phyloP scores from a whole-genome alignment of 495 filamentous ascomycete species.

The Penicillium soppii region DNA sequence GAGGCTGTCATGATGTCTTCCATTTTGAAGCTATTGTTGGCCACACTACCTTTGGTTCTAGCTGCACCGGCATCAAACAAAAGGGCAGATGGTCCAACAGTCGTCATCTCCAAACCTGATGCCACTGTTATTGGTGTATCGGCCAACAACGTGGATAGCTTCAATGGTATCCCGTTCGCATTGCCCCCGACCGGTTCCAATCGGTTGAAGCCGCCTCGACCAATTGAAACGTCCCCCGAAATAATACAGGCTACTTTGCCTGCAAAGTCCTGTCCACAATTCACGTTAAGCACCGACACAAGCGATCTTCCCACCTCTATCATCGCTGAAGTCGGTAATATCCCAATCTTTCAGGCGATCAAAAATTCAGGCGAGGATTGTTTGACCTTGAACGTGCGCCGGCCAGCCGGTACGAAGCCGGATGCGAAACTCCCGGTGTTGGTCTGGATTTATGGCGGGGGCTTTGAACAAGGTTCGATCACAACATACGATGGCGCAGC shows the following conservation, averaged over 20 bases:
- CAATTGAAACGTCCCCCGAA: conserved; percentile 48
- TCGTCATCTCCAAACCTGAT: conserved; percentile 45
- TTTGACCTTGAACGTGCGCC: conserved; percentile 62
- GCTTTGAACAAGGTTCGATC: conserved; percentile 61
- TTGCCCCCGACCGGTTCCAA: conserved; percentile 57
- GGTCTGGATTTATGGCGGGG: conserved; percentile 70
- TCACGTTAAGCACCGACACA: conserved; percentile 42
- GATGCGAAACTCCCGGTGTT: conserved; percentile 61
- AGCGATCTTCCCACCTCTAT: conserved; percentile 38
- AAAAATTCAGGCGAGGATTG: conserved; percentile 60
- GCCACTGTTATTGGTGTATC: conserved; percentile 53
- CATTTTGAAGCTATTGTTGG: conserved; percentile 1
- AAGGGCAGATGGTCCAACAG: conserved; percentile 27
- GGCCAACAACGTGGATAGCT: conserved; percentile 42
- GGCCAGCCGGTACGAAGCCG: conserved; percentile 54
- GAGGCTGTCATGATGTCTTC: conserved; percentile 7
- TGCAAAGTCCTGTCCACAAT: conserved; percentile 56
- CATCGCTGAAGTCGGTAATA: conserved; percentile 50
- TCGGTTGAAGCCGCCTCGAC: conserved; percentile 58
- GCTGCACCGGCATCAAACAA: conserved; percentile 23
- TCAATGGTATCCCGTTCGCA: conserved; percentile 67
- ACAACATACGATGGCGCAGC: conserved; percentile 58
- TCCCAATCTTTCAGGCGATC: conserved; percentile 55
- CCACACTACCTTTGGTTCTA: conserved; percentile 3
- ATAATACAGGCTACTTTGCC: conserved; percentile 49